Conservation (phyloP, 2,329 filamentous ascomycete species). For the Allantophomopsis lycopodina region DNA sequence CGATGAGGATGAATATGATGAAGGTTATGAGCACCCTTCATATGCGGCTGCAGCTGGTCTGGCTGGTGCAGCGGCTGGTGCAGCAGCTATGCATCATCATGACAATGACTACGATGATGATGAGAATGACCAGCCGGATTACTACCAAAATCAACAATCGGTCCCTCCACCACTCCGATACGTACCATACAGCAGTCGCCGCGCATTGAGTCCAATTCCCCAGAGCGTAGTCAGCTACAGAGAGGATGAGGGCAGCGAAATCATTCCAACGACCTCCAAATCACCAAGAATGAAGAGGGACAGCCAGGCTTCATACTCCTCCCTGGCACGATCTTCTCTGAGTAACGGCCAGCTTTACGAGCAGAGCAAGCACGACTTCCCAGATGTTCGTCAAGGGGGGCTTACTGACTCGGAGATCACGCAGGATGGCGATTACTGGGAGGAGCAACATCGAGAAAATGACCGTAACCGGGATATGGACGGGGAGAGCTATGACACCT, state of each 20-base stretch:
- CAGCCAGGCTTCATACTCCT: constrained; percentile 44
- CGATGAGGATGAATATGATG: constrained; percentile 9
- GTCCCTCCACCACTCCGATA: constrained; percentile 52
- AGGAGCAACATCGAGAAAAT: constrained; percentile 19
- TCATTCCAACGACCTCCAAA: constrained; percentile 12
- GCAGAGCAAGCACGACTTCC: constrained; percentile 18
- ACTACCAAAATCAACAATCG: constrained; percentile 31
- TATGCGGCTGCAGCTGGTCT: constrained; percentile 12
- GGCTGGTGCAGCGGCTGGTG: constrained; percentile 17
- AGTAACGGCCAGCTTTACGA: constrained; percentile 8
- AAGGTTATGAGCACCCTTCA: constrained; percentile 17
- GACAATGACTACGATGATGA: constrained; percentile 13
- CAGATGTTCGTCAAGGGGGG: constrained; percentile 17
- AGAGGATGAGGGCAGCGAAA: constrained; percentile 42
- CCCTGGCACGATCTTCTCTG: constrained; percentile 30
- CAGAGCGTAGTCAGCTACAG: constrained; percentile 85
- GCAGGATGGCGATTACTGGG: constrained; percentile 19
- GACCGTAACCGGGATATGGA: constrained; percentile 32
- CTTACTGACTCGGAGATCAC: constrained; percentile 30
- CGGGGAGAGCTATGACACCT: constrained; percentile 43
- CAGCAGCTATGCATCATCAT: constrained; percentile 23
- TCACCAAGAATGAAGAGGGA: constrained; percentile 1
- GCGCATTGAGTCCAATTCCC: constrained; percentile 65
- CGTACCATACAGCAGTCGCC: constrained; percentile 55
- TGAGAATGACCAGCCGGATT: constrained; percentile 25